These are phyloP conservation scores for Phaffomyces opuntiae DNA, from an alignment of 805 yeast genomes.

Conservation along the genomic window DNA sequence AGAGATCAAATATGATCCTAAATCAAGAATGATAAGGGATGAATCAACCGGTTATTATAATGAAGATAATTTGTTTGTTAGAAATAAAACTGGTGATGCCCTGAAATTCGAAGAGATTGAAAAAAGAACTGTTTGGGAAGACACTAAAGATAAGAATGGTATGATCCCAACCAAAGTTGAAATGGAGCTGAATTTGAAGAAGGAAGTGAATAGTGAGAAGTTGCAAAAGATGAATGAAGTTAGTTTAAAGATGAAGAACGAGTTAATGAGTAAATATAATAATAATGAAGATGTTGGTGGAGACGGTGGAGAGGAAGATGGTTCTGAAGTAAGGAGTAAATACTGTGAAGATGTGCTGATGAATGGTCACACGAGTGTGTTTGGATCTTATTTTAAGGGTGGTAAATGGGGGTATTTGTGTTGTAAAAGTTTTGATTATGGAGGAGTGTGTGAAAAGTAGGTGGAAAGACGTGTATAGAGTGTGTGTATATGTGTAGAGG, in stretches of 20 bases:
- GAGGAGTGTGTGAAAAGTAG: slow-evolving; percentile 25
- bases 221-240: slow-evolving; percentile 6
- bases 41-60: slow-evolving; percentile 27
- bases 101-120: slow-evolving; percentile 35
- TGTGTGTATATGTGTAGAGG: no score
- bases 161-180: no score
- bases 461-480: neutral
- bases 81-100: slow-evolving; percentile 52
- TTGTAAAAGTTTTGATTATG: slow-evolving; percentile 29
- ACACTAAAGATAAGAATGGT: slow-evolving; percentile 18
- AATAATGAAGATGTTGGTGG: slow-evolving; percentile 22
- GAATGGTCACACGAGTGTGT: slow-evolving; percentile 34
- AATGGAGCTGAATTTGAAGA: no score
- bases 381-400: slow-evolving; percentile 37
- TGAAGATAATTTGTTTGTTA: slow-evolving; percentile 42
- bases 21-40: slow-evolving; percentile 35
- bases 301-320: slow-evolving; percentile 5
- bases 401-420: slow-evolving; percentile 41
- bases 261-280: slow-evolving; percentile 30
- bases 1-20: slow-evolving; percentile 44
- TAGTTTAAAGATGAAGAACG: slow-evolving; percentile 25
- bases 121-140: slow-evolving; percentile 44
- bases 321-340: slow-evolving; percentile 14
- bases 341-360: slow-evolving; percentile 32
- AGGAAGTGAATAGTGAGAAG: no score